phyloP scores from a whole-genome alignment of 345 rosid genomes.

The Angophora floribunda region DNA sequence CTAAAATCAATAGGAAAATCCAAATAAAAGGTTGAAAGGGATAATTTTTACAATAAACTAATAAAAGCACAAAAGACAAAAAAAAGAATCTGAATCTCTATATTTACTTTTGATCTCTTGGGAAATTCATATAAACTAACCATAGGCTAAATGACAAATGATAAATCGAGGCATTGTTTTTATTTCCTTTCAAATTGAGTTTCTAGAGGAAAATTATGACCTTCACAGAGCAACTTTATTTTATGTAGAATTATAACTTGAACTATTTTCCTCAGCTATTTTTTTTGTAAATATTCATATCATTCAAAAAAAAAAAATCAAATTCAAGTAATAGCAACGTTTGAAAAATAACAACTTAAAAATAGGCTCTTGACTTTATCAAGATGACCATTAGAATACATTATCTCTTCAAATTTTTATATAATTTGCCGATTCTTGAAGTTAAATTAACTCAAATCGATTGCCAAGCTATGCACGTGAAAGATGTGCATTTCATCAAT shows the following conservation, averaged over 20 bases:
- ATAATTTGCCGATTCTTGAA: neutral
- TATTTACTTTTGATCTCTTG: neutral
- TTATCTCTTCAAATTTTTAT: neutral
- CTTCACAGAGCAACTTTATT: neutral
- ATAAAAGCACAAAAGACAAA: neutral
- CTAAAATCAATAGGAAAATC: neutral
- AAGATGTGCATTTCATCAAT: neutral
- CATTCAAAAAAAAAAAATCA: neutral
- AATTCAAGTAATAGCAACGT: neutral
- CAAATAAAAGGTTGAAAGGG: neutral
- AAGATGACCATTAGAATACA: neutral
- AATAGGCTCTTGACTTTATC: neutral
- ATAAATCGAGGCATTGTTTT: neutral
- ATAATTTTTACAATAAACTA: neutral
- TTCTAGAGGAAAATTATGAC: neutral
- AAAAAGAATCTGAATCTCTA: neutral
- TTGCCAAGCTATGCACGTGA: neutral
- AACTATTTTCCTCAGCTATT: neutral
- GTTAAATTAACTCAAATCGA: neutral
- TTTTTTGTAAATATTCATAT: neutral
- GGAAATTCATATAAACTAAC: neutral
- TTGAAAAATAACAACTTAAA: neutral
- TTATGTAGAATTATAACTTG: neutral
- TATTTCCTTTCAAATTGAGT: neutral
- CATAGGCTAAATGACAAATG: neutral